These are phyloP conservation scores for Hansenula sp. DNA, from an alignment of 1,139 yeast genomes.

Conservation along the genomic window DNA sequence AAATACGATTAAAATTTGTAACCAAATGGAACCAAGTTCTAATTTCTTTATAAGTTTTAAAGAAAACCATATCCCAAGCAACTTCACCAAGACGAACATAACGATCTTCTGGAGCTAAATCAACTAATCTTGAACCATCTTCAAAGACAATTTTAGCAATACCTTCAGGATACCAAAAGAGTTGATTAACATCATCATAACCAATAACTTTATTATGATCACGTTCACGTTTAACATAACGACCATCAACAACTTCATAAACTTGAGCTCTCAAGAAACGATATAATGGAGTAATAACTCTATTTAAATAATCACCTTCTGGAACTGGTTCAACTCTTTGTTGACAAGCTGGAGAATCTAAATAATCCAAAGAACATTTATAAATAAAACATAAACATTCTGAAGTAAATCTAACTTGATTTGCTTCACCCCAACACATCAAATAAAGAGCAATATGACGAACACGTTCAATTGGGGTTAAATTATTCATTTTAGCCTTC, in stretches of 20 bases:
- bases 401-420: slow-evolving; percentile 92
- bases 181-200: slow-evolving; percentile 97
- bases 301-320: slow-evolving; percentile 92
- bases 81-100: slow-evolving; percentile 88
- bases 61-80: slow-evolving; percentile 87
- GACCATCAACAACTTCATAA: slow-evolving; percentile 90
- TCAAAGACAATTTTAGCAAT: slow-evolving; percentile 85
- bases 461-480: slow-evolving; percentile 74
- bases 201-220: slow-evolving; percentile 95
- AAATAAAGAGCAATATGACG: slow-evolving; percentile 88
- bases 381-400: slow-evolving; percentile 90
- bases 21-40: slow-evolving; percentile 97
- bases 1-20: slow-evolving; percentile 95
- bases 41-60: slow-evolving; percentile 93
- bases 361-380: slow-evolving; percentile 89
- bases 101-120: slow-evolving; percentile 85
- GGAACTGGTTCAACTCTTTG: slow-evolving; percentile 86
- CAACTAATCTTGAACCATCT: slow-evolving; percentile 89
- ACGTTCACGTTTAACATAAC: slow-evolving; percentile 93
- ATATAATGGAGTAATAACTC: slow-evolving; percentile 90
- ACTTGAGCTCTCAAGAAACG: slow-evolving; percentile 91
- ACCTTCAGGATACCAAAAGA: slow-evolving; percentile 99
- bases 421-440: slow-evolving; percentile 97
- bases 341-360: slow-evolving; percentile 84
- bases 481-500: slow-evolving; percentile 70